phyloP scores from a whole-genome alignment of 2,329 filamentous ascomycete genomes.

The Pseudocercospora crystallina region DNA sequence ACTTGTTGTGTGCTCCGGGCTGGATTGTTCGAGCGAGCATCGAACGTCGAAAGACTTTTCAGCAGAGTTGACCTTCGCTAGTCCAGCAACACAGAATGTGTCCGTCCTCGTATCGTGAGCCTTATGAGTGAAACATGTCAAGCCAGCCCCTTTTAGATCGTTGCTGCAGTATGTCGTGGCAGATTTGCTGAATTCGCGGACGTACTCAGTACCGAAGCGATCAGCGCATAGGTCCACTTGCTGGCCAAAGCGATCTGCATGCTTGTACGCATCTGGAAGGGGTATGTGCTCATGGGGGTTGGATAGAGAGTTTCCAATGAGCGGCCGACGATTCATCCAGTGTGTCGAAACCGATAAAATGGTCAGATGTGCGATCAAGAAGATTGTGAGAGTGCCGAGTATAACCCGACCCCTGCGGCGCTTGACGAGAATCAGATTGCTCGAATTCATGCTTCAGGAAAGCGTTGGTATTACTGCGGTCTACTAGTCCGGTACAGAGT shows the following conservation, averaged over 20 bases:
- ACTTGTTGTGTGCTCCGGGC: too few relatives aligned
- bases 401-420: neutral
- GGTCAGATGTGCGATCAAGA: too few relatives aligned
- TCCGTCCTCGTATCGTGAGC: constrained; percentile 3
- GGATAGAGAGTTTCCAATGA: too few relatives aligned
- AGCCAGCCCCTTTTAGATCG: neutral
- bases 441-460: too few relatives aligned
- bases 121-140: constrained; percentile 13
- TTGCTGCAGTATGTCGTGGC: constrained; percentile 3
- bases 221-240: constrained; percentile 1
- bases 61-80: constrained; percentile 1
- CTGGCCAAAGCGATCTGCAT: too few relatives aligned
- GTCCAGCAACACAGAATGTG: constrained; percentile 12
- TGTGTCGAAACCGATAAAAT: too few relatives aligned
- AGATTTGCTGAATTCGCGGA: constrained; percentile 7
- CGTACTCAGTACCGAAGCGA: constrained; percentile 3
- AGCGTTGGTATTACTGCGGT: too few relatives aligned
- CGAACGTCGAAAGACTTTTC: neutral
- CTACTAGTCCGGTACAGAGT: too few relatives aligned
- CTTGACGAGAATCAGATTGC: neutral
- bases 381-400: too few relatives aligned
- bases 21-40: neutral
- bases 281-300: too few relatives aligned
- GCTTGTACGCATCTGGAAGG: too few relatives aligned
- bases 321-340: too few relatives aligned